Base-by-base conservation (phyloP, 768 basidiomycete species). In the Panellus pusillus region DNA sequence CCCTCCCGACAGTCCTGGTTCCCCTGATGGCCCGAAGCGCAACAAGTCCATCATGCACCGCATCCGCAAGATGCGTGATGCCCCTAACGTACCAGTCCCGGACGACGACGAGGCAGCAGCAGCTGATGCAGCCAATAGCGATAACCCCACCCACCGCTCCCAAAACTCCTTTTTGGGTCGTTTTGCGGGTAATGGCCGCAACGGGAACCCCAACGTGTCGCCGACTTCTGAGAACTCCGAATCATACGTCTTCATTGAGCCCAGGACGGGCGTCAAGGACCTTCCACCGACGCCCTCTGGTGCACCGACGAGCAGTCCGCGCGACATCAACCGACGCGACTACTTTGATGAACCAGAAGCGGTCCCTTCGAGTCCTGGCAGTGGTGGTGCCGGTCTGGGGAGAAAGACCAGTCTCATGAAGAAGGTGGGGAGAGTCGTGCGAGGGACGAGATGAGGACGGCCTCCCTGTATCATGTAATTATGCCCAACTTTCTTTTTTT, bases 31-130 rank as follows among this genome's bases (percentile, higher is more conserved):
- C 35, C 81, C 87, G 9, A 88, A 86, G 67, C 86, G 91, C 27
- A 82, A 81, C 61, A 91, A 84, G 70, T 91, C 89, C 13, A 73
- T 94, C 58, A 93, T 93, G 81, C 87, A 93, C 42, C 87, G 91
- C 50, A 89, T 94, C 66, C 84, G 89, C 54, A 89, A 84, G 70
- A 92, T 93, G 89, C 84, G 91, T 32, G 91, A 93, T 63, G 73
- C 85, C 9, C 91, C 91, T 9, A 93, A 92, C 57, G 84, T 92
- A 1, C 91, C 91, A 14, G 79, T 89, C n/a, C 66, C 66, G 28
- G 68, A 74, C 28, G 76, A 74, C 28, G 76, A 77, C 49, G 76
- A 77, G 42, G 69, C 71, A 17, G 67, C 66, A 61, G 74, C 67
- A 61, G 74, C 67, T 58, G 69, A 72, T 13, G 54, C 65, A 4